These are phyloP conservation scores for Niveomyces coronatus DNA, from an alignment of 2,329 filamentous ascomycete genomes.

Conservation along the genomic window DNA sequence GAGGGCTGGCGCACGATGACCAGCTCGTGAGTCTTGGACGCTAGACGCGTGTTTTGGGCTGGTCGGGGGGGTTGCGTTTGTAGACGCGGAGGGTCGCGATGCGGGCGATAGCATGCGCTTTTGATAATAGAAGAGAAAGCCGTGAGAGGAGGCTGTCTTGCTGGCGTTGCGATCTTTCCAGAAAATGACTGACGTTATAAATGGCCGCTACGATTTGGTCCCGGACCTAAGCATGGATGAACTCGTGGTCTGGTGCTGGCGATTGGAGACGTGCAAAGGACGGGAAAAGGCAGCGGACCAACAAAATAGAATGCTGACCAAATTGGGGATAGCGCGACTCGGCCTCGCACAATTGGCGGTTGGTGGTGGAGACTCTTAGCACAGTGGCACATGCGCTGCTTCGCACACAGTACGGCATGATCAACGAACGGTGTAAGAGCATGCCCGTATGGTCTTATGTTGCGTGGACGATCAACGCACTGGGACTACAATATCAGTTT, in stretches of 20 bases:
- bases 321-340: slow-evolving; percentile 5
- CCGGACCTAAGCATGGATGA: slow-evolving; percentile 3
- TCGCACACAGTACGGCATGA: too few species aligned
- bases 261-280: slow-evolving; percentile 7
- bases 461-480: too few species aligned
- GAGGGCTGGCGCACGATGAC: slow-evolving; percentile 3
- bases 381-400: too few species aligned
- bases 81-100: not conserved
- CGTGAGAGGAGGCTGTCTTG: too few species aligned
- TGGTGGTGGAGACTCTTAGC: too few species aligned
- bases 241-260: slow-evolving; percentile 7
- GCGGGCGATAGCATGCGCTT: not conserved
- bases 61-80: slow-evolving; percentile 2
- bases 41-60: slow-evolving; percentile 8
- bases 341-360: too few species aligned
- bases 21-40: not conserved
- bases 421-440: too few species aligned
- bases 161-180: not conserved
- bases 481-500: too few species aligned
- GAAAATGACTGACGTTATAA: not conserved
- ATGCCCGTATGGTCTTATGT: too few species aligned
- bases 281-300: slow-evolving; percentile 6
- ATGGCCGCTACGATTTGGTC: not conserved
- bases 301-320: slow-evolving; percentile 3
- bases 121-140: not conserved